Percentiles rank a stretch among this genome's conserved stretches.
phyloP scores from a whole-genome alignment of 805 yeast genomes.

The Saccharomycopsis vini region DNA sequence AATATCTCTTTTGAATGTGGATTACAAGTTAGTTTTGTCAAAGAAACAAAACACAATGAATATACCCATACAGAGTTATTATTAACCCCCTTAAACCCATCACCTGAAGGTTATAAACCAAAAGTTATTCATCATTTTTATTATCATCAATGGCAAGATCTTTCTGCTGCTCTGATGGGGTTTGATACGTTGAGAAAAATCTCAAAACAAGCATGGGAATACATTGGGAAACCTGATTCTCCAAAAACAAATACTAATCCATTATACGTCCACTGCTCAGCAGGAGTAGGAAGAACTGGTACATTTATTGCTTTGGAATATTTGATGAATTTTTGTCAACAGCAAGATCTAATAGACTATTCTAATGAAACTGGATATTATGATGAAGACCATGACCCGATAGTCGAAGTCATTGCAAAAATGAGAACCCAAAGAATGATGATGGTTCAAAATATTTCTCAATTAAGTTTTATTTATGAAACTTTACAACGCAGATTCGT shows the following conservation, averaged over 20 bases:
- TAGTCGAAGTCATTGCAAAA: constrained; percentile 31
- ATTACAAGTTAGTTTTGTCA: constrained; percentile 2
- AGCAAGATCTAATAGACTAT: too few species aligned
- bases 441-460: constrained; percentile 43
- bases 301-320: constrained; percentile 67
- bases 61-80: constrained; percentile 8
- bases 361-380: too few species aligned
- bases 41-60: not conserved
- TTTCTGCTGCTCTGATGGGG: too few species aligned
- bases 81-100: constrained; percentile 6
- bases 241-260: constrained; percentile 29
- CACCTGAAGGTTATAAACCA: constrained; percentile 7
- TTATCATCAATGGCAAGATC: constrained; percentile 76
- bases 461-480: constrained; percentile 39
- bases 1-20: constrained; percentile 15
- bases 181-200: constrained; percentile 38
- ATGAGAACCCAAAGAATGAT: constrained; percentile 38
- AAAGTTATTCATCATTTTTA: constrained; percentile 53
- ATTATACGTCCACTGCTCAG: constrained; percentile 80
- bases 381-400: constrained; percentile 28
- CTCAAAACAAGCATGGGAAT: constrained; percentile 23
- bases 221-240: not conserved
- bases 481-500: too few species aligned
- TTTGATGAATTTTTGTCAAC: constrained; percentile 24
- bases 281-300: constrained; percentile 96